Evolutionary conservation across 2,329 filamentous ascomycete genomes (phyloP), one percentile per base, ranked within the genome.

Genomic region (Alternaria viburni): DNA sequence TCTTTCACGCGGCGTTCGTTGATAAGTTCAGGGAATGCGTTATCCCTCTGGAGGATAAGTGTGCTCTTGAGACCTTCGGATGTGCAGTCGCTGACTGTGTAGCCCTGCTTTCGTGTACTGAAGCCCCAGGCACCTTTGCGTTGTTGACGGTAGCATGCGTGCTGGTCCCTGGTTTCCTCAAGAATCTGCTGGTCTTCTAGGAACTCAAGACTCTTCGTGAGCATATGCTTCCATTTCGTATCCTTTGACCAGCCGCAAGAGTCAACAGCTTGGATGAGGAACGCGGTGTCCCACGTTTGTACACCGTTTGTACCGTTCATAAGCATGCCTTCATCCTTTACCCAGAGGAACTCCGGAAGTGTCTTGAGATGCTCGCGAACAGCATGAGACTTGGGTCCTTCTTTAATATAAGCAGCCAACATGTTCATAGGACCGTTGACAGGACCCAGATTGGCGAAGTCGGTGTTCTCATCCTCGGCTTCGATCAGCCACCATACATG

Each of bases 291-390:
- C 96, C 96, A 99, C 68, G 90, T 91, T 80, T 99, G 96, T 2
- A 98, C 94, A n/a, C 96, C 96, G 71, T 99, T 98, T 9, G 96
- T 99, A 41, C 96, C 96, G 72, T 97, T 97, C 81, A 91, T 91
- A 51, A 98, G 86, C 92, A 99, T 93, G 6, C 96, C 96, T 77
- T 97, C 94, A 32, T 89, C 80, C 67, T 96, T 97, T 54, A 99
- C 85, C 94, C 96, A 99, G 28, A 99, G 80, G 65, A 90, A 96
- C 73, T 99, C 96, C 46, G 92, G 86, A 12, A 97, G 80, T 4
- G 93, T 88, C 72, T 97, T 92, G 9, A 92, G 84, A 74, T 97
- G 95, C 44, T 91, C 87, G 52, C 87, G 86, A 26, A 97, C 90
- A 0, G 90, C 90, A 70, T 86, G 80, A 1, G 91, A 86, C 50